These are phyloP conservation scores for Sporobolomyces pararoseus DNA, from an alignment of 768 basidiomycete species.

Conservation along the genomic window DNA sequence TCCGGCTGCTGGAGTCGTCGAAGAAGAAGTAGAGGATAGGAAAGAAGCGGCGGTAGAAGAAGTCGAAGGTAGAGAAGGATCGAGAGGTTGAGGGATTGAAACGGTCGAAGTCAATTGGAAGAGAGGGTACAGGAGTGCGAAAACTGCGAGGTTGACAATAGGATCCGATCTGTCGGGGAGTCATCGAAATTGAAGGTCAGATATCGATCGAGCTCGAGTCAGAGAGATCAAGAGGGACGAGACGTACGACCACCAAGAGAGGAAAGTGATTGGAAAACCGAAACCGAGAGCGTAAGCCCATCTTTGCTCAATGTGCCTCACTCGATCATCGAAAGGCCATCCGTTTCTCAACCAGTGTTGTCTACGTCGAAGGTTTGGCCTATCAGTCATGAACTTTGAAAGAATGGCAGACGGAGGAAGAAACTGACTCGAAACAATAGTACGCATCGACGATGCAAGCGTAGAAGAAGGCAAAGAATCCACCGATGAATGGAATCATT, in stretches of 20 bases:
- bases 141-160: conserved; percentile 69
- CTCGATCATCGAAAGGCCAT: conserved; percentile 40
- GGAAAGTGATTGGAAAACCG: conserved; percentile 53
- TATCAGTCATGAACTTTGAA: neutral
- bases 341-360: conserved; percentile 32
- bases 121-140: conserved; percentile 71
- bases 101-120: conserved; percentile 74
- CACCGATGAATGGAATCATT: conserved; percentile 65
- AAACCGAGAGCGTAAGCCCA: conserved; percentile 87
- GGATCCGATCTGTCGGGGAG: conserved; percentile 7
- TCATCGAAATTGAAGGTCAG: neutral
- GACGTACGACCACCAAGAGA: conserved; percentile 41
- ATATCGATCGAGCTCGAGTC: neutral
- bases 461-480: conserved; percentile 63
- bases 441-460: conserved; percentile 87
- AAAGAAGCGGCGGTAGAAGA: conserved; percentile 55
- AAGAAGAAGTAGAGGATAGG: conserved; percentile 58
- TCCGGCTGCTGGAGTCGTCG: conserved; percentile 13
- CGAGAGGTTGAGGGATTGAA: conserved; percentile 66
- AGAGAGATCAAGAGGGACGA: neutral
- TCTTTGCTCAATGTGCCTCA: conserved; percentile 67
- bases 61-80: conserved; percentile 59
- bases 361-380: neutral
- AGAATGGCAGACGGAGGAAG: neutral
- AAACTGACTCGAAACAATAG: conserved; percentile 76